A percentile compares a stretch with the other conserved stretches of the same genome.
These are phyloP conservation scores for Aspergillus sp. DNA, from an alignment of 2,329 filamentous ascomycete species.

Conservation along the genomic window DNA sequence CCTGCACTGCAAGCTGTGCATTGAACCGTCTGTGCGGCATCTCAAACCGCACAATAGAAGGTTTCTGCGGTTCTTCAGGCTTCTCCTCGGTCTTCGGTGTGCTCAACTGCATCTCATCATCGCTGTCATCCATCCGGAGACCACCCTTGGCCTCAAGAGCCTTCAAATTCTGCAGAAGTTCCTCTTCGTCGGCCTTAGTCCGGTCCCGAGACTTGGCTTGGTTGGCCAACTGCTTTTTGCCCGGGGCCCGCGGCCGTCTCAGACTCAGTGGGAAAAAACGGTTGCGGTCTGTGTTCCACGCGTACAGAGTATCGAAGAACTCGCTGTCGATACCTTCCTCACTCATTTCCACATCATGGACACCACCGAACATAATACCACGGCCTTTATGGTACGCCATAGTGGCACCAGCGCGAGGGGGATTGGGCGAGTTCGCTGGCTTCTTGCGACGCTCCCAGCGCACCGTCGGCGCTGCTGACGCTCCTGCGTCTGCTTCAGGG, in stretches of 20 bases:
- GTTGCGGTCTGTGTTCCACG: slow-evolving; percentile 95
- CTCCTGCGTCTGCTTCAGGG: slow-evolving; percentile 64
- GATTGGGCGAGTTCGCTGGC: slow-evolving; percentile 83
- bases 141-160: slow-evolving; percentile 75
- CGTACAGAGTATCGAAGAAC: slow-evolving; percentile 89
- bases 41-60: slow-evolving; percentile 70
- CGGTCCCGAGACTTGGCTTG: slow-evolving; percentile 60
- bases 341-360: slow-evolving; percentile 86
- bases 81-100: slow-evolving; percentile 56
- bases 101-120: slow-evolving; percentile 37
- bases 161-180: slow-evolving; percentile 81
- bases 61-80: slow-evolving; percentile 51
- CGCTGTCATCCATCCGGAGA: slow-evolving; percentile 53
- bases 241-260: slow-evolving; percentile 68
- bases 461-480: slow-evolving; percentile 67
- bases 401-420: slow-evolving; percentile 80
- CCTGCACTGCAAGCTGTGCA: slow-evolving; percentile 83
- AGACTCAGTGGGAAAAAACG: slow-evolving; percentile 84
- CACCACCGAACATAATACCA: slow-evolving; percentile 89
- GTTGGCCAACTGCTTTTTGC: slow-evolving; percentile 56
- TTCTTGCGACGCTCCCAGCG: slow-evolving; percentile 93
- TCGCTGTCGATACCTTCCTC: slow-evolving; percentile 96
- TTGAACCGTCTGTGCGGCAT: slow-evolving; percentile 91
- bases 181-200: slow-evolving; percentile 86
- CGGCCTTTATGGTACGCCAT: slow-evolving; percentile 94